Base-by-base conservation (phyloP, 768 basidiomycete genomes). In the Amanita polypyramis region DNA sequence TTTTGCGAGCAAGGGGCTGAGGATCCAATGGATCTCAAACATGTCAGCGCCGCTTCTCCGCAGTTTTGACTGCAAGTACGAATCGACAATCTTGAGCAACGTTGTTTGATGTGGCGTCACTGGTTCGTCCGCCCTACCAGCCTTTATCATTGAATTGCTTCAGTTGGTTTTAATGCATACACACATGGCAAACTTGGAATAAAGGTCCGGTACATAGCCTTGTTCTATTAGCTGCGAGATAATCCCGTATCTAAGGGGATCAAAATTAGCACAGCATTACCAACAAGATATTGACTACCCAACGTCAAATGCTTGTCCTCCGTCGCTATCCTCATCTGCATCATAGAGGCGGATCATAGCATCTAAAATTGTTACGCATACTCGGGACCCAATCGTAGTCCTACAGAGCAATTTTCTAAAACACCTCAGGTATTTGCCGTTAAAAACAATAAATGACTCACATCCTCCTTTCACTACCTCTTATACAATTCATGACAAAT, bases 21-120 rank as follows among this genome's bases (percentile, higher is more conserved):
- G 66, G 45, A 67, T 67, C 23, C 58, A 58, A 46, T 77, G 71
- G 15, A 67, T 62, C 40, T 62, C 64, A 34, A 67, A 55, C 36
- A 60, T 60, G 35, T 63, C 58, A 17, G 5, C 12, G 17, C 15
- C 17, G 17, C 60, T 61, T 33, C 62, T 60, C 23, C 59, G 56
- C 33, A 60, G 56, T 21, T 66, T 65, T 10, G 78, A 73, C 53
- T 88, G 84, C 46, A 92, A 68, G 58, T 88, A 84, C 1, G 89
- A 85, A 60, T 95, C 93, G 10, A 93, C 67, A 12, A 95, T 69
- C 63, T 93, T 94, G 50, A 96, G 76, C 9, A 95, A 66, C n/a
- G 78, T 85, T 3, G 82, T 89, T 61, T 95, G 93, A 54, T 85
- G 82, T 0, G 91, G 88, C 4, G 87, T 79, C 34, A 93, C 75